Evolutionary conservation across 805 yeast species (phyloP).

Genomic region (Cyberlindnera misumaiensis): DNA sequence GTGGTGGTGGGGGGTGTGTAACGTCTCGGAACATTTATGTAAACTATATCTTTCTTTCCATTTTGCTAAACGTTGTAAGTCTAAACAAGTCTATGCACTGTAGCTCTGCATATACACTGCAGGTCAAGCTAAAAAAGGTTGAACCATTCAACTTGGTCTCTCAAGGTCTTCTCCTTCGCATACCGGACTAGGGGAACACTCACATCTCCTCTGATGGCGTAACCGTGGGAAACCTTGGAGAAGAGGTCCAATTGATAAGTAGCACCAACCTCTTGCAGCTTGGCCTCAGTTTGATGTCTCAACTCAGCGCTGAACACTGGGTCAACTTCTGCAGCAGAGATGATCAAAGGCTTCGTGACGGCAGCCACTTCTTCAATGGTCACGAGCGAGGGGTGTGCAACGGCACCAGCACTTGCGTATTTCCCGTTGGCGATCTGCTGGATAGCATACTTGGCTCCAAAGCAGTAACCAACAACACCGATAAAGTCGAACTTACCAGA

Average conservation of each 20-base stretch:
- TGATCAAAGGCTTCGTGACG: slow-evolving; percentile 46
- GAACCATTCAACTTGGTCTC: slow-evolving; percentile 28
- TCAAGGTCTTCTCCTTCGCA: slow-evolving; percentile 61
- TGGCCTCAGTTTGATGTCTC: slow-evolving; percentile 55
- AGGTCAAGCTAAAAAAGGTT: slow-evolving; percentile 1
- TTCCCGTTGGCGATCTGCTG: slow-evolving; percentile 37
- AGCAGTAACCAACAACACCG: slow-evolving; percentile 73
- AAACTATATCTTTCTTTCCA: too few species aligned
- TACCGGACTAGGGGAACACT: slow-evolving; percentile 43
- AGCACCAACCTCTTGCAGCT: slow-evolving; percentile 45
- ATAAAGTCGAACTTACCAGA: slow-evolving; percentile 34
- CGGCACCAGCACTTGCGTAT: slow-evolving; percentile 52
- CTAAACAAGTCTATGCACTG: too few species aligned
- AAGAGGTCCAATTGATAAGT: slow-evolving; percentile 56
- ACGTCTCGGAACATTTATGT: too few species aligned
- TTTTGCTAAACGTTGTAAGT: too few species aligned
- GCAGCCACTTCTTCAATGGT: slow-evolving; percentile 55
- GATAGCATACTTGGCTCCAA: slow-evolving; percentile 68
- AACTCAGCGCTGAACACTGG: slow-evolving; percentile 52
- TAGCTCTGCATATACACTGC: too few species aligned
- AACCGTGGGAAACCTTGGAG: slow-evolving; percentile 70
- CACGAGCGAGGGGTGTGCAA: slow-evolving; percentile 82
- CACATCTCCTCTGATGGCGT: slow-evolving; percentile 70
- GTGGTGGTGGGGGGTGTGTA: too few species aligned
- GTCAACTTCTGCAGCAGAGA: slow-evolving; percentile 74